Conservation (phyloP, 768 basidiomycete species). For the Cystobasidium tubakii region DNA sequence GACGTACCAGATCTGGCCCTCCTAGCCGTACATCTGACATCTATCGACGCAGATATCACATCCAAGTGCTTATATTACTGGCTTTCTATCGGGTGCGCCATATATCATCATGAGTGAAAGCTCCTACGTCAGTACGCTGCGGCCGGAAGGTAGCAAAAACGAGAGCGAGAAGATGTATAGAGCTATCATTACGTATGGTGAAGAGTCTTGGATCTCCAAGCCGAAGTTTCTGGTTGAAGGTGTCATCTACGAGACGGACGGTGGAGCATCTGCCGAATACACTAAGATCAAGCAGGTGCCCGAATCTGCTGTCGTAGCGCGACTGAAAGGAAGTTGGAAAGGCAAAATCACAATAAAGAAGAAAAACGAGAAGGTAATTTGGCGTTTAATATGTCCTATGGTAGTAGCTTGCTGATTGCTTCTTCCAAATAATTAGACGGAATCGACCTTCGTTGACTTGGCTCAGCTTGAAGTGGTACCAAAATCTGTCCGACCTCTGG, state of each 20-base stretch:
- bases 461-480: slow-evolving; percentile 65
- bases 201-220: slow-evolving; percentile 56
- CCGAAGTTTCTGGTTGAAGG: slow-evolving; percentile 53
- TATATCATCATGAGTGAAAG: slow-evolving; percentile 75
- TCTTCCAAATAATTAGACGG: too few relatives aligned
- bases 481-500: slow-evolving; percentile 75
- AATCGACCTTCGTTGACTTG: slow-evolving; percentile 62
- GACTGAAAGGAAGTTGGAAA: slow-evolving; percentile 83
- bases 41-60: slow-evolving; percentile 64
- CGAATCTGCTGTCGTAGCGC: slow-evolving; percentile 64
- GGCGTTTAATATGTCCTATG: too few relatives aligned
- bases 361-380: slow-evolving; percentile 52
- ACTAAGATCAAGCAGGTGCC: slow-evolving; percentile 78
- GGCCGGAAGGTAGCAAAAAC: slow-evolving; percentile 41
- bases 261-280: slow-evolving; percentile 54
- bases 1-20: not conserved
- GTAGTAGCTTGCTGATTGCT: too few relatives aligned
- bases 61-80: slow-evolving; percentile 82
- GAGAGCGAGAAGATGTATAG: slow-evolving; percentile 59
- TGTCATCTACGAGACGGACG: slow-evolving; percentile 74
- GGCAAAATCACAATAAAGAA: slow-evolving; percentile 71
- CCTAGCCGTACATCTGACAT: not conserved
- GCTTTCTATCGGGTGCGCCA: slow-evolving; percentile 81
- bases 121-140: slow-evolving; percentile 36
- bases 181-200: slow-evolving; percentile 86